Evolutionary conservation across 306 rosid genomes (phyloP), one percentile per base, ranked within the genome.

Genomic region (Gillenia trifoliata): DNA sequence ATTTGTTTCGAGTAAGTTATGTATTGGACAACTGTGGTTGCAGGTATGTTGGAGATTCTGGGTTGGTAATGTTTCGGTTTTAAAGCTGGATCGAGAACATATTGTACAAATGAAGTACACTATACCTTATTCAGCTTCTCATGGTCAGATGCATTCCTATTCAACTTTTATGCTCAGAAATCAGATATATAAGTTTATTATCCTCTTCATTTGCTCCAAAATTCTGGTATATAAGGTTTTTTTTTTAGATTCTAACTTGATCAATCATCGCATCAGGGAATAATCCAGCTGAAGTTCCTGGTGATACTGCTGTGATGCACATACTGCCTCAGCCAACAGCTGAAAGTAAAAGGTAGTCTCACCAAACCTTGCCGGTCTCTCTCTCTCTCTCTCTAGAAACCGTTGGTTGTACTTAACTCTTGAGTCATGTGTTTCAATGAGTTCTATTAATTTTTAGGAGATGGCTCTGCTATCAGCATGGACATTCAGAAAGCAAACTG

Each of bases 31-130:
- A 77, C 43, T 29, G 57, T 65, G 29, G 81, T 88, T 80, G 73
- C 88, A 93, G 97, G 85, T 91, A 82, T 17, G 36, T 84, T 74
- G 98, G 98, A 84, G 83, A 86, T 88, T 80, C 87, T 76, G 74
- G 29, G 74, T n/a, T 77, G 96, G 98, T 29, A 88, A 89, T 78
- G 79, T 87, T 66, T 78, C 90, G 22, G 86, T 93, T 80, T 75
- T 87, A 86, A 91, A 87, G 83, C 88, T 93, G 47, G 89, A 89
- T 55, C 84, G 82, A 77, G 76, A 83, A 68, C 80, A 77, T 65
- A 65, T 93, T n/a, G 77, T 84, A 57, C 79, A 45, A 33, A 89
- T 88, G 89, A 87, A 79, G 36, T 89, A 93, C 86, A 69, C 68
- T 22, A 85, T 89, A 84, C 97, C 93, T 45, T 70, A 81, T 72